These are phyloP conservation scores for Linanthus parryae DNA, from an alignment of 148 eudicot species.

Conservation along the genomic window DNA sequence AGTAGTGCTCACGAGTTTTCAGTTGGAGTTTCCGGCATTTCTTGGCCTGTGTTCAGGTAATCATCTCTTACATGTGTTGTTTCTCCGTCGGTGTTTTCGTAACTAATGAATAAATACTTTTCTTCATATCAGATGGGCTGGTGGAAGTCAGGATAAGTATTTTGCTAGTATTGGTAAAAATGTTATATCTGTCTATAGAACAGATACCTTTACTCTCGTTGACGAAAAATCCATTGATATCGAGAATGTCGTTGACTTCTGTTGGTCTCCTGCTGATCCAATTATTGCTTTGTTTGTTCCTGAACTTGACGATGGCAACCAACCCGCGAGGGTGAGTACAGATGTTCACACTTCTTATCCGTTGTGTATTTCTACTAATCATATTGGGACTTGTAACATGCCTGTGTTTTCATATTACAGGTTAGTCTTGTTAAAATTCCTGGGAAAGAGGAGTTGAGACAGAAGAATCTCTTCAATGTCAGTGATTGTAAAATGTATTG, in stretches of 20 bases:
- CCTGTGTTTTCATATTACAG: constrained; percentile 19
- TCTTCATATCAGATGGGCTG: constrained; percentile 76
- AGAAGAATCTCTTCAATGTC: too few relatives aligned
- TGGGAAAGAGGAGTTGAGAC: too few relatives aligned
- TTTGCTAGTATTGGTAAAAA: too few relatives aligned
- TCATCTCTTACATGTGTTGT: neutral
- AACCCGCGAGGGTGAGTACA: constrained; percentile 48
- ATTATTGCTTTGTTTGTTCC: too few relatives aligned
- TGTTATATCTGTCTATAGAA: too few relatives aligned
- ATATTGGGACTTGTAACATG: neutral
- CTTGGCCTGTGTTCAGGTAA: neutral
- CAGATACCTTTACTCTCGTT: too few relatives aligned
- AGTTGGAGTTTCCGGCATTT: constrained; percentile 42
- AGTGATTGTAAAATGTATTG: too few relatives aligned
- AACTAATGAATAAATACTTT: neutral
- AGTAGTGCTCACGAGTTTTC: constrained; percentile 75
- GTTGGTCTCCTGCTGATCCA: too few relatives aligned
- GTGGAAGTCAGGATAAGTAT: constrained; percentile 81
- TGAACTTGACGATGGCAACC: too few relatives aligned
- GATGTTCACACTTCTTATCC: neutral
- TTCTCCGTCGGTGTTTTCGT: neutral
- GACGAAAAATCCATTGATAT: too few relatives aligned
- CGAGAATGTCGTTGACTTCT: too few relatives aligned
- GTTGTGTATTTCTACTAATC: neutral
- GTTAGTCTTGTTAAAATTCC: constrained; percentile 76